These are phyloP conservation scores for Agaricus subrufescens DNA, from an alignment of 768 basidiomycete species.

Conservation along the genomic window DNA sequence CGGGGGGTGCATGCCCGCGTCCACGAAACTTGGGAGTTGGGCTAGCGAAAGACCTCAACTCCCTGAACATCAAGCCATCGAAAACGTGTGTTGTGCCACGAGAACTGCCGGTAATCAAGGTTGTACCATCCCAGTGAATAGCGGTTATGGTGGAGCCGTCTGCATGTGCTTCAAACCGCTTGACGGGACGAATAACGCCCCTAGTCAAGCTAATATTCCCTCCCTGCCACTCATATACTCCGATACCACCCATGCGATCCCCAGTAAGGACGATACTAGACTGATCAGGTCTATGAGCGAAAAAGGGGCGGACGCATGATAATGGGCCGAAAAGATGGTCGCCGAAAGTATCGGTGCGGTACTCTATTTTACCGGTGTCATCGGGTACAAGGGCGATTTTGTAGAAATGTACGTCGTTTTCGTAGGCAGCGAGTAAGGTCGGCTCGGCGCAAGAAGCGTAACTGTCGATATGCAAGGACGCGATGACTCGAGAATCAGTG, in stretches of 20 bases:
- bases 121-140: slow-evolving; percentile 54
- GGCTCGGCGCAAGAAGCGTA: slow-evolving; percentile 13
- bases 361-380: slow-evolving; percentile 22
- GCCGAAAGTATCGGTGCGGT: slow-evolving; percentile 37
- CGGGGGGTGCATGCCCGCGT: slow-evolving; percentile 15
- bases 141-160: slow-evolving; percentile 59
- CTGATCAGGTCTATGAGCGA: slow-evolving; percentile 30
- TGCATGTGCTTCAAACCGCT: slow-evolving; percentile 57
- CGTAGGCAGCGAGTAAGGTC: slow-evolving; percentile 48
- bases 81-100: slow-evolving; percentile 56
- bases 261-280: slow-evolving; percentile 56
- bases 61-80: slow-evolving; percentile 61
- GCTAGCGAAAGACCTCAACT: slow-evolving; percentile 48
- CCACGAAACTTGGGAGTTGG: slow-evolving; percentile 34
- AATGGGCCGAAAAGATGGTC: slow-evolving; percentile 47
- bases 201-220: neutral
- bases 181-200: slow-evolving; percentile 26
- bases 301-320: slow-evolving; percentile 46
- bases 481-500: slow-evolving; percentile 11
- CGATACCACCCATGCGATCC: slow-evolving; percentile 60
- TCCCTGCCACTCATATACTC: slow-evolving; percentile 50
- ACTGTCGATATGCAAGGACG: slow-evolving; percentile 23
- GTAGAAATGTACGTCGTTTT: slow-evolving; percentile 47
- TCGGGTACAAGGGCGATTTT: slow-evolving; percentile 35
- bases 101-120: slow-evolving; percentile 63